Conservation (phyloP, 192 early-diverging fungal species). For the Rhizophagus sp. region DNA sequence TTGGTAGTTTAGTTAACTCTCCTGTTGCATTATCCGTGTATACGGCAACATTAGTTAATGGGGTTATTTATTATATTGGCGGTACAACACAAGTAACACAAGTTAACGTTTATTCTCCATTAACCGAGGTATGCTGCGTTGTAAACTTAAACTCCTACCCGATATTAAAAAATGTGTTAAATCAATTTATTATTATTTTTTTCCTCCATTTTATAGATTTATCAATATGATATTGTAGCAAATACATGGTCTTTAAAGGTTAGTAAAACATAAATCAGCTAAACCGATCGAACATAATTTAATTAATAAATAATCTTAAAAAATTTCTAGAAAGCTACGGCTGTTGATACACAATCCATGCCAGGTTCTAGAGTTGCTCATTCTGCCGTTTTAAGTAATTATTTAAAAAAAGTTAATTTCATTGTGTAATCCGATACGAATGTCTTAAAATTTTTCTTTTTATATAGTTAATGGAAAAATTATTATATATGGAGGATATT, state of each 20-base stretch:
- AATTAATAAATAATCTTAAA: too few relatives aligned
- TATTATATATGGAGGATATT: background rate
- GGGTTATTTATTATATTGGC: background rate
- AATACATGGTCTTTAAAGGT: background rate
- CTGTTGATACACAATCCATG: background rate
- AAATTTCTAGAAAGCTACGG: too few relatives aligned
- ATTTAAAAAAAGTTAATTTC: background rate
- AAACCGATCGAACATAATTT: too few relatives aligned
- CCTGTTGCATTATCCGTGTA: background rate
- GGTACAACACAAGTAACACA: background rate
- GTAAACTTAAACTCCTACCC: too few relatives aligned
- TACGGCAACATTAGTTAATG: background rate
- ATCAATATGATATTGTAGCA: background rate
- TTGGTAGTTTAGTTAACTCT: background rate
- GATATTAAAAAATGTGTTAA: too few relatives aligned
- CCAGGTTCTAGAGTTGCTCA: background rate
- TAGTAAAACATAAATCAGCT: too few relatives aligned
- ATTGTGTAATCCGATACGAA: background rate
- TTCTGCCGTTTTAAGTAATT: background rate
- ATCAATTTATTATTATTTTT: too few relatives aligned
- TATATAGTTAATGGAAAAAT: background rate
- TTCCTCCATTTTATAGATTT: too few relatives aligned
- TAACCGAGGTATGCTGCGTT: background rate
- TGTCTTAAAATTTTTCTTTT: background rate
- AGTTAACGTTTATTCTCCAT: background rate